Evolutionary conservation across 148 eudicot species (phyloP).

Genomic region (Beta vulgaris): DNA sequence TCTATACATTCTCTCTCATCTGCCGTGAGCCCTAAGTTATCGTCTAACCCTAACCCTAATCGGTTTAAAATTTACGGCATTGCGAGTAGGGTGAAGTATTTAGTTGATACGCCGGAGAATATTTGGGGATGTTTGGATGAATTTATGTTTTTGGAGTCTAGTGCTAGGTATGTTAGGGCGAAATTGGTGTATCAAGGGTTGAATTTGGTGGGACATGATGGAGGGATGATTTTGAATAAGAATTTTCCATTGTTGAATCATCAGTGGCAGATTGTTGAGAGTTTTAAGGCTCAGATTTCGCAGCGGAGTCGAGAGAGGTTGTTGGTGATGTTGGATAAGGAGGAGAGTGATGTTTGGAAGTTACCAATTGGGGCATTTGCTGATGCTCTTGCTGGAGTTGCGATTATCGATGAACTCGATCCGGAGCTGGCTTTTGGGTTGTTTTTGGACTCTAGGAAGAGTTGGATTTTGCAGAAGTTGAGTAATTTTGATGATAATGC

Average conservation of each 20-base stretch:
- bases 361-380: constrained; percentile 52
- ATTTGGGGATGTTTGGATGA: constrained; percentile 98
- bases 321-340: constrained; percentile 38
- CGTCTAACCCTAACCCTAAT: constrained; percentile 38
- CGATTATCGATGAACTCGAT: constrained; percentile 75
- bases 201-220: constrained; percentile 42
- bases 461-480: constrained; percentile 73
- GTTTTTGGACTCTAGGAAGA: constrained; percentile 76
- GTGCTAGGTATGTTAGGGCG: constrained; percentile 70
- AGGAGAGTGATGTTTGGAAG: constrained; percentile 35
- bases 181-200: constrained; percentile 63
- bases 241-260: constrained; percentile 81
- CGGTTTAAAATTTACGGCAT: constrained; percentile 58
- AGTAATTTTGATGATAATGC: constrained; percentile 41
- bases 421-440: constrained; percentile 59
- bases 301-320: constrained; percentile 86
- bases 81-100: constrained; percentile 86
- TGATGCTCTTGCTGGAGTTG: constrained; percentile 82
- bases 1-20: constrained; percentile 40
- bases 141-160: constrained; percentile 76
- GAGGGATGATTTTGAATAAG: constrained; percentile 47
- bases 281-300: constrained; percentile 86
- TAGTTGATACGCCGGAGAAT: constrained; percentile 93
- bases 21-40: constrained; percentile 25
- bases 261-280: constrained; percentile 97